A percentile compares a stretch with the other conserved stretches of the same genome.
Conservation (phyloP, 805 yeast genomes). For the Saccharomycopsis malanga region DNA sequence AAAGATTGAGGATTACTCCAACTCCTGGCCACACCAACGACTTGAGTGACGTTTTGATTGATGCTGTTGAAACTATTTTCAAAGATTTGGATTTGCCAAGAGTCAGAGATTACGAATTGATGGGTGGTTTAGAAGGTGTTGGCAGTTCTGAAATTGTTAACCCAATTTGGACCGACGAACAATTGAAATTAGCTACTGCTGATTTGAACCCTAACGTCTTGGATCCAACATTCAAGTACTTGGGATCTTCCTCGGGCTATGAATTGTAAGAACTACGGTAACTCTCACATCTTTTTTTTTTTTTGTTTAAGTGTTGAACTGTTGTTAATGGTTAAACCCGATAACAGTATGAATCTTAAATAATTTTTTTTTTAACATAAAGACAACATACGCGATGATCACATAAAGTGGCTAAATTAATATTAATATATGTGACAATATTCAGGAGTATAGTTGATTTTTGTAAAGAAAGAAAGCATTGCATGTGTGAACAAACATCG, state of each 20-base stretch:
- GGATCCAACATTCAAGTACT: constrained; percentile 53
- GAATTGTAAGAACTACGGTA: no score
- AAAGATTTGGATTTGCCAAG: constrained; percentile 66
- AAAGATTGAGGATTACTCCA: constrained; percentile 95
- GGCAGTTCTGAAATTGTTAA: constrained; percentile 48
- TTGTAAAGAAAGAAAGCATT: no score
- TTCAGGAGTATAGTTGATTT: no score
- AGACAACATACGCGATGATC: no score
- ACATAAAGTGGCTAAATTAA: no score
- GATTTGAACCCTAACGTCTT: constrained; percentile 62
- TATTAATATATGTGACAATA: no score
- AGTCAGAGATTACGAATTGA: constrained; percentile 64
- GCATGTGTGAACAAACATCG: no score
- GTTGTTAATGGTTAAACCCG: no score
- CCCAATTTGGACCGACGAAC: constrained; percentile 86
- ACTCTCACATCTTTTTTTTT: no score
- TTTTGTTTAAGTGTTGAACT: no score
- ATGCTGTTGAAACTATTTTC: constrained; percentile 77
- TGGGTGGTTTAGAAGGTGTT: constrained; percentile 90
- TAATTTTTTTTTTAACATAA: no score
- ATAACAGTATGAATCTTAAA: no score
- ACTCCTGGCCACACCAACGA: constrained; percentile 91
- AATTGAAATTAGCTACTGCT: constrained; percentile 53
- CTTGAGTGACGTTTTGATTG: constrained; percentile 66
- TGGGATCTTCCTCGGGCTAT: constrained; percentile 66